Conservation (phyloP, 2,329 filamentous ascomycete genomes). For the Neofusicoccum sp. region DNA sequence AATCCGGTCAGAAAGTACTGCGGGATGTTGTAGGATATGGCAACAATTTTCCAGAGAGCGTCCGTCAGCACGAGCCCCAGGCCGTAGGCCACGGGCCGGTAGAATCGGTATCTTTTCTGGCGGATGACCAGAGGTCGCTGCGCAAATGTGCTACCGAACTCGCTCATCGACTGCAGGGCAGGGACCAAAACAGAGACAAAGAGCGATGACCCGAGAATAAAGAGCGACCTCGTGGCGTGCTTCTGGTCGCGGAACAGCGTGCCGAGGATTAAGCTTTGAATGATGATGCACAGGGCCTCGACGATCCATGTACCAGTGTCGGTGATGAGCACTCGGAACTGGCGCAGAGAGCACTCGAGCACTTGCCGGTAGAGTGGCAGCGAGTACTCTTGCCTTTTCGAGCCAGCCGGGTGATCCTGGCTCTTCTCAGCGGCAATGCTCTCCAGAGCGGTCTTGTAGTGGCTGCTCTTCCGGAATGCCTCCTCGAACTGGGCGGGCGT, state of each 20-base stretch:
- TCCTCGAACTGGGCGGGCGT: background rate
- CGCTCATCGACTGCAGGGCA: background rate
- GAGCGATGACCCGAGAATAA: background rate
- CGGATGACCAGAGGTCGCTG: background rate
- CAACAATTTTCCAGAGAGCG: background rate
- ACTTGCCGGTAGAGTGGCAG: background rate
- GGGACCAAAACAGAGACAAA: background rate
- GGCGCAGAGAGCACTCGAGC: background rate
- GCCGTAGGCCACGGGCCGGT: background rate
- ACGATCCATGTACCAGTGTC: background rate
- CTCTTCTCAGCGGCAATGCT: background rate
- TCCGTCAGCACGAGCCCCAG: background rate
- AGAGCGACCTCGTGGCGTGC: background rate
- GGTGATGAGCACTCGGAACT: slow-evolving; percentile 1
- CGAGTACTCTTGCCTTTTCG: background rate
- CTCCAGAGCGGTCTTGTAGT: background rate
- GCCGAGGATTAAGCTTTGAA: background rate
- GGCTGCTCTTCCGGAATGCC: background rate
- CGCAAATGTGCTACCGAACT: background rate
- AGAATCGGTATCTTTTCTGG: background rate
- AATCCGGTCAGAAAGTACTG: background rate
- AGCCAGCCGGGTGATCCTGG: background rate
- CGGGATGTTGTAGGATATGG: background rate
- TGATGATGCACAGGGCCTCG: background rate
- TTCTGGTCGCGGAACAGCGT: background rate